Evolutionary conservation across 768 basidiomycete species (phyloP), one percentile per base, ranked within the genome.

Genomic region (Kwoniella botswanensis): DNA sequence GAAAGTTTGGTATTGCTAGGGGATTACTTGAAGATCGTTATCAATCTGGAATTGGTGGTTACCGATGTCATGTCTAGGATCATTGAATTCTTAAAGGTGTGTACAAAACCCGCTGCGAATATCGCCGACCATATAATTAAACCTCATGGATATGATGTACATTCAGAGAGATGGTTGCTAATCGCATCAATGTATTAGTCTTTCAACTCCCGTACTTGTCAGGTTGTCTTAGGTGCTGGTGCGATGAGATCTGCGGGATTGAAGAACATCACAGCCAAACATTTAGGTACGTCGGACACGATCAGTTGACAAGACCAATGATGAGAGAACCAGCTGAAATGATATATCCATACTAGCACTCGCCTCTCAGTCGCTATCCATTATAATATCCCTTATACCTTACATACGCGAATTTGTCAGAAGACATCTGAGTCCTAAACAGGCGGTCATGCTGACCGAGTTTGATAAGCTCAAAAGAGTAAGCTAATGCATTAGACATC

Each of bases 201-300:
- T 29, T 98, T 96, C 86, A 99, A 99, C 83, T 98, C 96, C 41
- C 86, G 97, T 75, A 96, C 94, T 2, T 99, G 97, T 84, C 97
- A 98, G 82, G 95, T 98, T 56, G 97, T 99, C 0, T 87, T 99
- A 10, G 97, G 97, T 3, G 97, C 97, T 10, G 97, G 97, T 15
- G 97, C 97, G n/a, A 98, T 98, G 95, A 88, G 94, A 54, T 94
- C 93, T 18, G 97, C 97, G 21, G 97, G 97, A 6, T 85, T 99
- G 78, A 98, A 93, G 85, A 96, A 98, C 81, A 99, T 99, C 81
- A 98, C 97, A 0, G 97, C 97, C 52, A 97, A 94, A 83, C 96
- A 99, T 86, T 87, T 99, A 24, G 94, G 94, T 93, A 73, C 71
- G 88, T 79, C 17, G 35, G 6, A 35, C 7, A 35, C 35, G 35